Base-by-base conservation (phyloP, 495 filamentous ascomycete species). In the Trichocladium uniseriatum region DNA sequence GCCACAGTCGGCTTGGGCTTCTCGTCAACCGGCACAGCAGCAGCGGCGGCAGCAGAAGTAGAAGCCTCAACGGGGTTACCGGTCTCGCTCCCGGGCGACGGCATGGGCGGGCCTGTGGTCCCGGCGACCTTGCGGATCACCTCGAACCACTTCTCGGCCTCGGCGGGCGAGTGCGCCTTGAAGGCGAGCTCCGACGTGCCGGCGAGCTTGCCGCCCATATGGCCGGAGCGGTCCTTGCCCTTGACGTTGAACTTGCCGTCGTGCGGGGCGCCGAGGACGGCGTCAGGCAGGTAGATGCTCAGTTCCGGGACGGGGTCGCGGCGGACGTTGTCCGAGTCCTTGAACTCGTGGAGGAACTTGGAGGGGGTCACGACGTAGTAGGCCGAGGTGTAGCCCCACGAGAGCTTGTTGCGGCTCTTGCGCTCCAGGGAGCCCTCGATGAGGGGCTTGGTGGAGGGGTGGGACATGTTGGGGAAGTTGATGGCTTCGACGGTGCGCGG, bases 261-360 rank as follows among this genome's bases (percentile, higher is more conserved):
- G 53, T 74, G 78, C 35, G 88, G 73, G 5, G 75, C 74, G 48
- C 90, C 87, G 48, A 97, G 74, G 20, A 79, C 68, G 59, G 90
- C 94, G 61, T 98, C 94, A 38, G 92, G 92, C 7, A 98, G 79
- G 63, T 89, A 98, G 45, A 98, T 81, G 19, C 84, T 89, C 8
- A 89, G 71, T 63, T 97, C 89, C 0, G 91, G 94, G 20, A 70
- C 66, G 6, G 91, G 89, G 51, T 98, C 94, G 55, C 77, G 76
- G 44, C 76, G 77, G 60, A 86, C 70, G 61, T 95, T 83, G 65
- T 98, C 91, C 61, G 82, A 82, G 59, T 91, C 87, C 65, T 94
- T 94, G 75, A 94, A 97, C 61, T 97, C 92, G 67, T 97, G 92
- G 39, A 98, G 71, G 67, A 83, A 98, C 53, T 84, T 83, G 18